A percentile compares a stretch with the other conserved stretches of the same genome.
phyloP scores from a whole-genome alignment of 768 basidiomycete genomes.

The Ramaria sp. region DNA sequence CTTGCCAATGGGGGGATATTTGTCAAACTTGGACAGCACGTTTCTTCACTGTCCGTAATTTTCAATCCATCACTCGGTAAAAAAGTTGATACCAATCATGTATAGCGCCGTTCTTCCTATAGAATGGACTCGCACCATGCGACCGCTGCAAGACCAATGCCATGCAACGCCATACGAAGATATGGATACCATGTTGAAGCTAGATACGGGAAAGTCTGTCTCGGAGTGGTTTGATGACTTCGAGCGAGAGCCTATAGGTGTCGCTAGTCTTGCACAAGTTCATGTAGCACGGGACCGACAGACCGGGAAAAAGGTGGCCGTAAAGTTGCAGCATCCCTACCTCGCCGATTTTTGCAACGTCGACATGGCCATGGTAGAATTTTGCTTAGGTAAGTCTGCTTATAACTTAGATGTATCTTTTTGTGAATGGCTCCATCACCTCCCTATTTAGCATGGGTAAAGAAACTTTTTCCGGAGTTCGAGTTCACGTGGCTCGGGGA shows the following conservation, averaged over 20 bases:
- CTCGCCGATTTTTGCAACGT: conserved; percentile 86
- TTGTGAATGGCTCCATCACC: background rate
- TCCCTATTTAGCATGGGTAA: conserved; percentile 58
- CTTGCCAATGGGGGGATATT: conserved; percentile 85
- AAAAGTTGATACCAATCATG: conserved; percentile 11
- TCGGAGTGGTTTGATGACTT: conserved; percentile 77
- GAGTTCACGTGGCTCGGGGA: conserved; percentile 90
- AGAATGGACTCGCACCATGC: conserved; percentile 52
- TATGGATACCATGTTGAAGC: conserved; percentile 61
- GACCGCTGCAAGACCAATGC: conserved; percentile 81
- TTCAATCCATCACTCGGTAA: background rate
- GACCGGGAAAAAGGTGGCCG: conserved; percentile 70
- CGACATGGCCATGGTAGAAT: conserved; percentile 80
- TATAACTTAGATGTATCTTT: background rate
- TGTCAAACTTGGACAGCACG: conserved; percentile 85
- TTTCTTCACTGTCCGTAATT: conserved; percentile 49
- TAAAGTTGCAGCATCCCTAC: conserved; percentile 84
- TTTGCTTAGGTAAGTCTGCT: conserved; percentile 43
- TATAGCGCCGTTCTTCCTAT: conserved; percentile 42
- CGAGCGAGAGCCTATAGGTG: conserved; percentile 80
- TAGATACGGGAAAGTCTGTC: conserved; percentile 67
- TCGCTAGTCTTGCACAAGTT: conserved; percentile 94
- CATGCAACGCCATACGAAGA: conserved; percentile 77
- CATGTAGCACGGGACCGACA: conserved; percentile 69
- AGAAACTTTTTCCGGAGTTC: conserved; percentile 90